Base-by-base conservation (phyloP, 1,139 yeast species). In the Kazachstania sp. region DNA sequence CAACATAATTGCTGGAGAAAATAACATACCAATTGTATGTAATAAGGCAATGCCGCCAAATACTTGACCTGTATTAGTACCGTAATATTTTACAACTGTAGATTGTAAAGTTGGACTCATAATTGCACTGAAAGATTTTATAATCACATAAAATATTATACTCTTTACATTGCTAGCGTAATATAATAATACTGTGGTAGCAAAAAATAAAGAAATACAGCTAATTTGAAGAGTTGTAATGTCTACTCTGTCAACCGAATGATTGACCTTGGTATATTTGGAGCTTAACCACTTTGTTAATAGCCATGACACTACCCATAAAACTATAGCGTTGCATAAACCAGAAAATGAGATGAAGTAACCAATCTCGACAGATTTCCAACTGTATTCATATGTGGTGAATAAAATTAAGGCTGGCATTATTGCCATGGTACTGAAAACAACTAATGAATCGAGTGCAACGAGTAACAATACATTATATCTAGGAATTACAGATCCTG, bases 341-440 rank as follows among this genome's bases (percentile, higher is more conserved):
- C 86, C 83, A 1, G 74, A 55, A 1, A 74, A 50, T 0, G 90
- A 78, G 49, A 86, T 64, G 49, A 78, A 72, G 50, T 74, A 73
- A 6, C 92, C 88, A 31, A 83, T 65, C 44, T 75, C 75, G 3
- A 69, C 73, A 19, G 86, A 73, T 2, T 68, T 67, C 86, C 94
- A 83, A 20, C 71, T 57, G 62, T 79, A 85, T 39, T 59, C 62
- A 58, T 72, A 79, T 30, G 83, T 77, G 0, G 83, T 77, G 57
- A 78, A 85, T 31, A 86, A 66, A 1, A 83, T 63, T 16, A 76
- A 53, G 1, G 81, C 66, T 20, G 77, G 75, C 9, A 74, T 73
- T 28, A 65, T 48, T 1, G 72, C 70, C 13, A 65, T 54, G 2
- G 65, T 59, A 1, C 60, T 53, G 8, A 60, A 47, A 28, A 70